Conservation (phyloP, 495 filamentous ascomycete species). For the Penicillium odoratum region DNA sequence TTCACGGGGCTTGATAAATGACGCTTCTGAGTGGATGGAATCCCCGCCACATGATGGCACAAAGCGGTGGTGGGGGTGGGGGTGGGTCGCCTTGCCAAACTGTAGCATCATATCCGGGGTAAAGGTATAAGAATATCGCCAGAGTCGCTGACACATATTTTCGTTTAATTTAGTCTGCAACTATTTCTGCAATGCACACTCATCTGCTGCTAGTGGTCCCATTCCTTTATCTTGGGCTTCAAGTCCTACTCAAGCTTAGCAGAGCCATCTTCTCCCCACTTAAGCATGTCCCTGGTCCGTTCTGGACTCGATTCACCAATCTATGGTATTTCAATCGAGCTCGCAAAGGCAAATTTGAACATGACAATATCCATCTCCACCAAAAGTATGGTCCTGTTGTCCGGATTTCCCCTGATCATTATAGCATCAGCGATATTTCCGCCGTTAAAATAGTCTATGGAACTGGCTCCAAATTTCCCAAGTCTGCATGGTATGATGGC, state of each 20-base stretch:
- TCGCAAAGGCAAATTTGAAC: conserved; percentile 42
- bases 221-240: background rate
- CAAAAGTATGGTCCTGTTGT: conserved; percentile 41
- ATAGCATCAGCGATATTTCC: conserved; percentile 46
- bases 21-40: background rate
- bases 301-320: conserved; percentile 53
- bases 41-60: conserved; percentile 2
- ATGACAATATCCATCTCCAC: conserved; percentile 49
- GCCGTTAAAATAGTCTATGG: conserved; percentile 49
- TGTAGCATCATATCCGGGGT: background rate
- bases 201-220: conserved; percentile 7
- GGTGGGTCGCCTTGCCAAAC: conserved; percentile 11
- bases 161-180: background rate
- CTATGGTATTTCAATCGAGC: conserved; percentile 55
- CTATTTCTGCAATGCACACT: conserved; percentile 12
- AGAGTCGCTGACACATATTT: background rate
- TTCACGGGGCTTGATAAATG: background rate
- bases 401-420: conserved; percentile 50
- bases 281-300: conserved; percentile 51
- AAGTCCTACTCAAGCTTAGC: conserved; percentile 20
- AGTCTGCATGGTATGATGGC: conserved; percentile 41
- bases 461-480: conserved; percentile 38
- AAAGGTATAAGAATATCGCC: background rate
- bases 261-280: conserved; percentile 33
- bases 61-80: conserved; percentile 31